Conservation (phyloP, 2,329 filamentous ascomycete genomes). For the Pyricularia pennisetigena region DNA sequence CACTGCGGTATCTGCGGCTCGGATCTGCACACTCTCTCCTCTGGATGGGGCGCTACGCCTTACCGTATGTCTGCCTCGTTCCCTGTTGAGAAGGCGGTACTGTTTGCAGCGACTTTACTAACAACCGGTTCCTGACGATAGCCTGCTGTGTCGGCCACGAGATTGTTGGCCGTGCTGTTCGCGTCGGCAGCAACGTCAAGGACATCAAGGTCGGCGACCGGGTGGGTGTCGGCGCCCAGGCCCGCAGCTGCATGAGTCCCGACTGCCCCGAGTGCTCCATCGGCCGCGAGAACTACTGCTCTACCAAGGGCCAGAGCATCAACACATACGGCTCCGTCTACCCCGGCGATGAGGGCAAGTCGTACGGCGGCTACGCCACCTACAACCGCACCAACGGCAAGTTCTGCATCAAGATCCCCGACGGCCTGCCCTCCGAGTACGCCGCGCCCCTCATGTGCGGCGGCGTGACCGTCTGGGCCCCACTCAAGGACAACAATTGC, state of each 20-base stretch:
- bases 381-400: slow-evolving; percentile 26
- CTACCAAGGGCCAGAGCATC: slow-evolving; percentile 2
- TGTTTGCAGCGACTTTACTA: neutral
- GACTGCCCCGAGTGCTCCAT: slow-evolving; percentile 16
- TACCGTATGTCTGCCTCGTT: slow-evolving; percentile 21
- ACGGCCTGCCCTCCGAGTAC: slow-evolving; percentile 11
- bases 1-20: slow-evolving; percentile 59
- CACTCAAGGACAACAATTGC: slow-evolving; percentile 7
- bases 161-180: slow-evolving; percentile 49
- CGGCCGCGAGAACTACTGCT: slow-evolving; percentile 9
- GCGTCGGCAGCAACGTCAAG: slow-evolving; percentile 37
- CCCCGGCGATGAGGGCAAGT: slow-evolving; percentile 27
- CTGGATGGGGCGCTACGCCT: slow-evolving; percentile 32
- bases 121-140: neutral
- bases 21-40: slow-evolving; percentile 48
- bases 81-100: neutral
- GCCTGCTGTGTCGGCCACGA: slow-evolving; percentile 52
- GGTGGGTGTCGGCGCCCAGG: slow-evolving; percentile 12
- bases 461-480: slow-evolving; percentile 10
- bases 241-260: slow-evolving; percentile 19
- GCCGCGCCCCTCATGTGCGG: slow-evolving; percentile 15
- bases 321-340: slow-evolving; percentile 9
- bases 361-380: slow-evolving; percentile 13
- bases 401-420: slow-evolving; percentile 22
- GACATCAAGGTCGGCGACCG: slow-evolving; percentile 22